Evolutionary conservation across 176 grass and related monocot species (phyloP).

Genomic region (Chloris gayana): DNA sequence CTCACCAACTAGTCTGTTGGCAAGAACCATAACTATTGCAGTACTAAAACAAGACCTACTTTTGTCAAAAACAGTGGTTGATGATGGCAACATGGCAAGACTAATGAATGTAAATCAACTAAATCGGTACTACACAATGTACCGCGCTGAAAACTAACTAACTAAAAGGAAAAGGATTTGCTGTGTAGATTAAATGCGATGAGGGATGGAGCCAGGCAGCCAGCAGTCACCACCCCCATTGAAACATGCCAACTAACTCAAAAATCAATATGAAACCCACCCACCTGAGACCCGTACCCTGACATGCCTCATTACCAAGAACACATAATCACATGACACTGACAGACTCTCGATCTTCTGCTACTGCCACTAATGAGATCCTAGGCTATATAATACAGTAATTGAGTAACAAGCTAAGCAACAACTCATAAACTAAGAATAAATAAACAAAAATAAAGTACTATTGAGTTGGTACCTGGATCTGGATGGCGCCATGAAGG

Average conservation of each 20-base stretch:
- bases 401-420: not conserved
- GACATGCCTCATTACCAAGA: slow-evolving; percentile 15
- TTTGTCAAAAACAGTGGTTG: not conserved
- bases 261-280: slow-evolving; percentile 26
- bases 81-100: slow-evolving; percentile 16
- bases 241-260: slow-evolving; percentile 35
- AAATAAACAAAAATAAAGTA: not conserved
- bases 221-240: slow-evolving; percentile 3
- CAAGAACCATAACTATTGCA: slow-evolving; percentile 16
- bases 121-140: not conserved
- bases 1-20: not conserved
- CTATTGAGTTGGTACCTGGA: slow-evolving; percentile 38
- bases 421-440: not conserved
- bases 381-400: not conserved
- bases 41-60: too few species aligned
- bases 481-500: slow-evolving; percentile 38
- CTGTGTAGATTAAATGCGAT: slow-evolving; percentile 16
- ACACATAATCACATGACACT: slow-evolving; percentile 48
- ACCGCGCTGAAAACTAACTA: not conserved
- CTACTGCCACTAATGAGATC: not conserved
- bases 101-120: not conserved
- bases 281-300: slow-evolving; percentile 34
- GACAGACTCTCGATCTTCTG: not conserved
- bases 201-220: slow-evolving; percentile 3
- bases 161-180: too few species aligned